A percentile compares a stretch with the other conserved stretches of the same genome.
Conservation (phyloP, 2,329 filamentous ascomycete genomes). For the Aspergillus thermomutatus region DNA sequence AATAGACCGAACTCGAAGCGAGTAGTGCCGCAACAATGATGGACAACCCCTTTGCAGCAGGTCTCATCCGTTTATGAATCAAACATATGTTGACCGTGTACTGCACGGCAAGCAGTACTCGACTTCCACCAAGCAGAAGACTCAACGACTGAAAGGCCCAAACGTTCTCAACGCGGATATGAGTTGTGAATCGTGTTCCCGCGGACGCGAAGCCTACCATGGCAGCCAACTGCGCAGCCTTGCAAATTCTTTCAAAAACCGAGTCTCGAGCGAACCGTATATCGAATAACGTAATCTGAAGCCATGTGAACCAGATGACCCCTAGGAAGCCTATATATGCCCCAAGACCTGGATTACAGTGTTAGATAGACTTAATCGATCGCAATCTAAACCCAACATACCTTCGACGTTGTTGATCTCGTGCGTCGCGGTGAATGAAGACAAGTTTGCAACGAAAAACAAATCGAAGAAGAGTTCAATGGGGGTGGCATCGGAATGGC, state of each 20-base stretch:
- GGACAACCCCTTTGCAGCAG: constrained; percentile 24
- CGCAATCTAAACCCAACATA: constrained; percentile 15
- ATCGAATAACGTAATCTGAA: constrained; percentile 62
- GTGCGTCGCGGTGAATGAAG: constrained; percentile 57
- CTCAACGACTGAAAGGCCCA: constrained; percentile 45
- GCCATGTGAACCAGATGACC: constrained; percentile 67
- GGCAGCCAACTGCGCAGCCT: constrained; percentile 59
- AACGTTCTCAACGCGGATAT: constrained; percentile 36
- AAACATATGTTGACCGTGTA: constrained; percentile 44
- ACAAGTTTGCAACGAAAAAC: constrained; percentile 63
- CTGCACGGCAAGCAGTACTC: constrained; percentile 53
- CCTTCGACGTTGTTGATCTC: constrained; percentile 51
- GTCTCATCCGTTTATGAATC: constrained; percentile 24
- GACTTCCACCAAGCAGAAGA: constrained; percentile 49
- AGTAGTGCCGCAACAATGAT: constrained; percentile 29
- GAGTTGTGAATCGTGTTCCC: constrained; percentile 46
- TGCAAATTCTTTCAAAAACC: constrained; percentile 59
- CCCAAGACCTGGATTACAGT: constrained; percentile 30
- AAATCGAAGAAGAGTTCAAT: constrained; percentile 59
- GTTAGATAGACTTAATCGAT: constrained; percentile 10
- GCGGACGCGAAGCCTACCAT: constrained; percentile 65
- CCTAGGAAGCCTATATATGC: constrained; percentile 54
- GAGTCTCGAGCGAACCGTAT: constrained; percentile 64
- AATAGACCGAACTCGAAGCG: constrained; percentile 25
- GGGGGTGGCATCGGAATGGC: constrained; percentile 51